Base-by-base conservation (phyloP, 192 early-diverging fungal genomes). In the Entomortierella chlamydospora region DNA sequence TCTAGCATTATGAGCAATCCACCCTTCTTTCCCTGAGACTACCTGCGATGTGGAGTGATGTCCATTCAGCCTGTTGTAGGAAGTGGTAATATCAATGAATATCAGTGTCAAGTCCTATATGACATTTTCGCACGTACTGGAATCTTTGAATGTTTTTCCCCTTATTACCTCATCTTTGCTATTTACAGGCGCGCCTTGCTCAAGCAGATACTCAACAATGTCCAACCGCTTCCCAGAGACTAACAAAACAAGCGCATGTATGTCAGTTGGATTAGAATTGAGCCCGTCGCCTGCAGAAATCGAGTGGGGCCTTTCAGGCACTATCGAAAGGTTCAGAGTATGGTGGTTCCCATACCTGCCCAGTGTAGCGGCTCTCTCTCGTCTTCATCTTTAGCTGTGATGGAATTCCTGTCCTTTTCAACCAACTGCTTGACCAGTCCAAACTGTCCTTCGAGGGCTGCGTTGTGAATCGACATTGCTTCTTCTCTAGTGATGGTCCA, bases 161-260 rank as follows among this genome's bases (percentile, higher is more conserved):
- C n/a, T n/a, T n/a, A n/a, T 78, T 82, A 83, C 95, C 55, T 89
- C 82, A 70, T 97, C 95, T 11, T 67, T 72, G 1, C 88, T 84
- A 82, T 92, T 85, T 15, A 93, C 84, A 23, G 91, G 70, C 17
- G 89, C 90, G 23, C 87, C 88, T 33, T 89, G 84, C 9, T 76
- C 73, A 6, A 97, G 57, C 51, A 97, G 83, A 55, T 90, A 91
- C 61, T 87, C 63, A 0, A 93, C 82, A 52, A 96, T 81, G 41
- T 91, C 83, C 7, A 83, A 47, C 47, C 90, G 92, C 56, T 87
- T 90, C 64, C 93, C 95, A 11, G 94, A 92, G 0, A 90, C 72
- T 82, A 61, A 22, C 70, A 33, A 11, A 6, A 56, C 39, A 1
- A 55, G 11, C 42, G 2, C 50, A 12, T 26, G 23, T n/a, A n/a